Evolutionary conservation across 2,329 filamentous ascomycete genomes (phyloP), one percentile per base, ranked within the genome.

Genomic region (Colletotrichum endophyticum): DNA sequence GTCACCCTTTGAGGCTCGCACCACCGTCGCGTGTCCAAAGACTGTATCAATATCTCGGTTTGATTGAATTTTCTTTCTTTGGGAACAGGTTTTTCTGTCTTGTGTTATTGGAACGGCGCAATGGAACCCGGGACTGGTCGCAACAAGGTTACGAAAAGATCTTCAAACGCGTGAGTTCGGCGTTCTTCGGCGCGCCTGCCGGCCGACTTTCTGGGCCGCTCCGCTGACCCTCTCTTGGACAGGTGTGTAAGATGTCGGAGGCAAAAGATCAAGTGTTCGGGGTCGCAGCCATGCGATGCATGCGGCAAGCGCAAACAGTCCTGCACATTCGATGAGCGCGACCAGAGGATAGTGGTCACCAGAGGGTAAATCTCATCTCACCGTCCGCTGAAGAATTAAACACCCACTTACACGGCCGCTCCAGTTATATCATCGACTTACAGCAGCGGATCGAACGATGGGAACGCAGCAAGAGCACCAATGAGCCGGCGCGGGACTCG

Each of bases 331-430:
- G 85, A 88, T 73, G 86, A 88, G 53, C 83, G 84, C n/a, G 85
- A 88, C 49, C 86, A 89, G 66, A 89, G 89, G 77, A 83, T 90
- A 16, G 79, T 89, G 6, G 88, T 90, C 6, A 88, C 88, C 16
- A 83, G 84, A 81, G 86, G 86, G 87, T 88, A 78, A 78, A 15
- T 30, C 30, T 32, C 27, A 19, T 15, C 27, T 22, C 44, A 22
- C 44, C 11, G 44, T 53, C 44, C 44, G 44, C n/a, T 53, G 44
- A 22, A 53, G 44, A 53, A 53, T 53, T 22, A 22, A n/a, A 53
- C 44, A 8, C 44, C 44, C 44, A 53, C 30, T 61, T 13, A 27
- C 8, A 53, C 25, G 70, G 44, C 12, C 44, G 44, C 25, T 69
- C 8, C 22, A 80, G 79, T 27, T 81, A 79, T 73, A 77, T 81